Conservation (phyloP, 2,329 filamentous ascomycete genomes). For the Phialemoniopsis sp. region DNA sequence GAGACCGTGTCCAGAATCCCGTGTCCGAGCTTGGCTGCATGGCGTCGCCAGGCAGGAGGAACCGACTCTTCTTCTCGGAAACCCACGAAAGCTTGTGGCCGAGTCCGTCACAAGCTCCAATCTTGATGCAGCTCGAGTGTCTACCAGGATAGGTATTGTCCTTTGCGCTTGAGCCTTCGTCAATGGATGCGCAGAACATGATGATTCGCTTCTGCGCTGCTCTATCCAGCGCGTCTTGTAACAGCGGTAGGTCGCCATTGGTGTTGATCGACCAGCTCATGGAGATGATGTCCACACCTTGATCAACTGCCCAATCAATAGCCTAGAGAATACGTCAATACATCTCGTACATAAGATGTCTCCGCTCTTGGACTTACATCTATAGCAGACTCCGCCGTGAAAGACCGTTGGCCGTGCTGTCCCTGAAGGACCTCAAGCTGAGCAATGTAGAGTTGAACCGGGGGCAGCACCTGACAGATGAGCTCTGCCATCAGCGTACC, state of each 20-base stretch:
- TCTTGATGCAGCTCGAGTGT: constrained; percentile 4
- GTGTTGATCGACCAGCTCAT: constrained; percentile 7
- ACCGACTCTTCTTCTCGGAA: constrained; percentile 3
- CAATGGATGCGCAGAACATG: constrained; percentile 7
- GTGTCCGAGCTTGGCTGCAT: too few species aligned
- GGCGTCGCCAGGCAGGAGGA: constrained; percentile 5
- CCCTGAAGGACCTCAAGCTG: constrained; percentile 5
- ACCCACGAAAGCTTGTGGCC: constrained; percentile 6
- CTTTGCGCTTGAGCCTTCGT: constrained; percentile 1
- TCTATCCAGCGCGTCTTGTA: not conserved
- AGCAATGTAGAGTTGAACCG: constrained; percentile 6
- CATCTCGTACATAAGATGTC: constrained; percentile 7
- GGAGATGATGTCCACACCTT: constrained; percentile 6
- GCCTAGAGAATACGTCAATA: too few species aligned
- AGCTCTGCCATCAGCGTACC: constrained; percentile 6
- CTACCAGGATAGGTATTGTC: constrained; percentile 4
- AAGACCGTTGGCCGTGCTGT: constrained; percentile 2
- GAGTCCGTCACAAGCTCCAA: constrained; percentile 1
- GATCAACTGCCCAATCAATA: too few species aligned
- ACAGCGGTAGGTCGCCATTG: not conserved
- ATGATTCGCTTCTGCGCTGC: not conserved
- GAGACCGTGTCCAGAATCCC: too few species aligned
- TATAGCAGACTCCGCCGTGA: constrained; percentile 4
- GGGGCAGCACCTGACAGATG: constrained; percentile 3
- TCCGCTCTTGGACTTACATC: constrained; percentile 1